Base-by-base conservation (phyloP, 257 asterid species). In the Ophiorrhiza pumila region DNA sequence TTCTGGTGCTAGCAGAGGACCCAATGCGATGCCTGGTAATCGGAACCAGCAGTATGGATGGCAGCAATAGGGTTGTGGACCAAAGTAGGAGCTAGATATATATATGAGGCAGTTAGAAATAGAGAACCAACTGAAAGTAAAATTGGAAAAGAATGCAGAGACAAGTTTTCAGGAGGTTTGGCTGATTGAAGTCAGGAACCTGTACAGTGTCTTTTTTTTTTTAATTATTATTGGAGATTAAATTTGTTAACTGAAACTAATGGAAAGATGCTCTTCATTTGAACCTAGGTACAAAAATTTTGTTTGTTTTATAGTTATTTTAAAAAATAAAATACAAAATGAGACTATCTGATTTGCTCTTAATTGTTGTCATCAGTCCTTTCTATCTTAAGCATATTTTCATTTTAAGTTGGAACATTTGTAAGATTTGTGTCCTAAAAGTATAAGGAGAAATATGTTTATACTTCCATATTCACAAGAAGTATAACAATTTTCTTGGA, bases 21-120 rank as follows among this genome's bases (percentile, higher is more conserved):
- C 85, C 25, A 86, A 81, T 71, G 78, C 73, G 68, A 67, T 69
- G 72, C 79, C 91, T 27, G 89, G 96, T 22, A 89, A 74, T 78
- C 85, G 98, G 78, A 94, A 83, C 85, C 97, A 91, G 83, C 97
- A 86, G 79, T 92, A 84, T 69, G 85, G 88, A 71, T 95, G 99
- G 98, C 98, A 86, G 87, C 96, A 86, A 75, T 87, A 85, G 86
- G 23, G 46, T 55, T 46, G 52, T 64, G 57, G 76, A 62, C 47
- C 72, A 56, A 52, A 53, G 45, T 73, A 53, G 65, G 50, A 27
- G 46, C 65, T 41, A 39, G 45, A 65, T 58, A 29, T 41, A 39
- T 34, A 65, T 58, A 29, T 52, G 22, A n/a, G 63, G 8, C 34
- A 32, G 58, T 31, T 57, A 50, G 52, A 22, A 31, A 17, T 61